Base-by-base conservation (phyloP, 1,284 basidiomycete genomes). In the Schizophyllum commune region DNA sequence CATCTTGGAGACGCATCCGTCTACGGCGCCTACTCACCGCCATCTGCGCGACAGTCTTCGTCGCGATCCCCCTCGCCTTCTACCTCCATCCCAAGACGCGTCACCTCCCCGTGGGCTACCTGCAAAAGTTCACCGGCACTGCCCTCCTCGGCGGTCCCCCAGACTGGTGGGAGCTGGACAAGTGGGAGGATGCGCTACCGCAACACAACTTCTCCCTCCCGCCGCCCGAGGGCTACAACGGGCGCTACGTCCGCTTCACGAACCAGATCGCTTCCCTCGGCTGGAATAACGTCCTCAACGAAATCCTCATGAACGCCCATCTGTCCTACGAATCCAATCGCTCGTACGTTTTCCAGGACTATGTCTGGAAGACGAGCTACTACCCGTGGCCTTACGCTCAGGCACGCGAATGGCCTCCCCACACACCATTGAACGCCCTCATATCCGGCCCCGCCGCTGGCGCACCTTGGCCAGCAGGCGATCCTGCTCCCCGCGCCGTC, bases 221-320 rank as follows among this genome's bases (percentile, higher is more conserved):
- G 4, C 39, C 56, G 20, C 61, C 57, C 34, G 57, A 58, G 19
- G 59, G 32, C 17, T 70, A 59, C 55, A 55, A 60, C 19, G 64
- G 52, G 52, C 47, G 62, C 62, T 84, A 80, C 62, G 64, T 84
- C 32, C 66, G 76, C 33, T 83, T 83, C 63, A 78, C 80, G 1
- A 76, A 75, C 9, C 80, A 82, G 62, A 58, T 83, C 5, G 82
- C 79, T 80, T 83, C 83, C 0, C 80, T 79, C 60, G 83, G 83
- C 0, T 70, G 83, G 54, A 84, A 84, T 66, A 84, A 84, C 58
- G 69, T 84, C 32, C 70, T 84, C 19, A 81, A 84, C 68, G 82
- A 84, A 75, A 73, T 74, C 8, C 65, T 76, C 6, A 72, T 75
- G 69, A 73, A 74, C 56, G 68, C 71, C 0, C 71, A 74, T 62